These are phyloP conservation scores for Kalmusia sp. DNA, from an alignment of 2,329 filamentous ascomycete genomes.

Conservation along the genomic window DNA sequence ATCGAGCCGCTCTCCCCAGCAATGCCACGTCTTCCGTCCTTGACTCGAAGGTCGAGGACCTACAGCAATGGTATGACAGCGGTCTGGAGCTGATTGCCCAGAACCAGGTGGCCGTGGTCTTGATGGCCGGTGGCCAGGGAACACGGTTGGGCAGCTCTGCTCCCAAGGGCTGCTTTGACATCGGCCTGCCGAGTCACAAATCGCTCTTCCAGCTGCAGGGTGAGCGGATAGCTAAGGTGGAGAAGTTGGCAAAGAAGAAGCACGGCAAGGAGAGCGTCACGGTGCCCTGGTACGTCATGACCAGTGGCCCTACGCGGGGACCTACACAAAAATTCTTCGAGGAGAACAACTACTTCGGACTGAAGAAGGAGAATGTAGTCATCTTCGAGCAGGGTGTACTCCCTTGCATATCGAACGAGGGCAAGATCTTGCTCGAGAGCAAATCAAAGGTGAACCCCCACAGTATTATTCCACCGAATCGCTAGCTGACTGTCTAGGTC, in stretches of 20 bases:
- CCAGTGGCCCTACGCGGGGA: constrained; percentile 88
- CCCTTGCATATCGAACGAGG: constrained; percentile 95
- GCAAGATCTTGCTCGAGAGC: constrained; percentile 92
- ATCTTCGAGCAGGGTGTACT: constrained; percentile 98
- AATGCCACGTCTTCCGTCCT: constrained; percentile 88
- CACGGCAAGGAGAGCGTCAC: constrained; percentile 64
- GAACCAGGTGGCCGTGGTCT: constrained; percentile 81
- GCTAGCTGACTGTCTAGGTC: constrained; percentile 56
- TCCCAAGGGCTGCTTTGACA: constrained; percentile 97
- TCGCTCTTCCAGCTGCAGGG: constrained; percentile 97
- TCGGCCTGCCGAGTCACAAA: constrained; percentile 90
- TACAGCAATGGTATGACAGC: constrained; percentile 82
- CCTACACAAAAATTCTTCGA: constrained; percentile 95
- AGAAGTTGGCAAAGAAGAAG: constrained; percentile 78
- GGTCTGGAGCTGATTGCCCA: constrained; percentile 71
- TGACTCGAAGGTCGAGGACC: constrained; percentile 80
- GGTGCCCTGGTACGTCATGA: constrained; percentile 99
- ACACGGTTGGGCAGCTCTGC: constrained; percentile 93
- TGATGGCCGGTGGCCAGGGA: constrained; percentile 97
- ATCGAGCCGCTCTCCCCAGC: constrained; percentile 90
- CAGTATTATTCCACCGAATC: background rate
- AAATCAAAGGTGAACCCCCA: constrained; percentile 72
- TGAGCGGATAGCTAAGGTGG: constrained; percentile 87
- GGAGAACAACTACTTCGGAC: constrained; percentile 88
- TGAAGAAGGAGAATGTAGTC: constrained; percentile 82